Conservation (phyloP, 2,329 filamentous ascomycete genomes). For the Mycosphaerelloides madeirae region DNA sequence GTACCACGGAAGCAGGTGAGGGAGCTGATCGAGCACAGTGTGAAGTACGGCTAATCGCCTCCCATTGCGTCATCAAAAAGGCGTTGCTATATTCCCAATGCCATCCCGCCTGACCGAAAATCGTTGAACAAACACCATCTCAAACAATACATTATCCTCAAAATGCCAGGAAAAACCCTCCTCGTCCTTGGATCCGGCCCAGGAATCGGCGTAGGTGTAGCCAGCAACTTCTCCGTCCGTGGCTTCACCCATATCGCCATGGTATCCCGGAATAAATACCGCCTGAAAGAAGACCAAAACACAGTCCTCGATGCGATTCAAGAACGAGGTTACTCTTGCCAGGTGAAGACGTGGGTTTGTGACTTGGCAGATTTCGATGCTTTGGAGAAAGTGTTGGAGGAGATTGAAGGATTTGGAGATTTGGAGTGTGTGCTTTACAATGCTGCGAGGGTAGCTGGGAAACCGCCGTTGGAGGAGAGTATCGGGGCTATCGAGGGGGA, state of each 20-base stretch:
- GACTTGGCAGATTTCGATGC: slow-evolving; percentile 42
- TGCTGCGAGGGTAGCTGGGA: slow-evolving; percentile 46
- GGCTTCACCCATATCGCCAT: slow-evolving; percentile 47
- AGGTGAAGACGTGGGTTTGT: slow-evolving; percentile 43
- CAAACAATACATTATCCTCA: no score
- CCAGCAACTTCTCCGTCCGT: slow-evolving; percentile 40
- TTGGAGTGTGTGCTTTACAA: slow-evolving; percentile 52
- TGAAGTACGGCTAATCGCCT: no score
- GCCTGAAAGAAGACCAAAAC: slow-evolving; percentile 36
- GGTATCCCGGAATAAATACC: slow-evolving; percentile 41
- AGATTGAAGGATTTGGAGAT: slow-evolving; percentile 41
- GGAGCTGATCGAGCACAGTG: no score
- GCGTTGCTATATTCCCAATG: no score
- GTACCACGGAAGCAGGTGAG: no score
- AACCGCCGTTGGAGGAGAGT: slow-evolving; percentile 39
- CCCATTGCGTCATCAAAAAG: no score
- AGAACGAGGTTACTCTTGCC: slow-evolving; percentile 28
- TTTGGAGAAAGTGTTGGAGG: slow-evolving; percentile 37
- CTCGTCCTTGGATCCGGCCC: slow-evolving; percentile 46
- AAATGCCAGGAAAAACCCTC: slow-evolving; percentile 15
- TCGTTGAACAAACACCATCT: no score
- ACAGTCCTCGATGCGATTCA: slow-evolving; percentile 30
- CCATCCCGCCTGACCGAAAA: no score
- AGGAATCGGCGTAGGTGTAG: slow-evolving; percentile 44
- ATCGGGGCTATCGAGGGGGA: slow-evolving; percentile 47